Evolutionary conservation across 2,329 filamentous ascomycete genomes (phyloP).

Genomic region (Sarocladiaceae sp.): DNA sequence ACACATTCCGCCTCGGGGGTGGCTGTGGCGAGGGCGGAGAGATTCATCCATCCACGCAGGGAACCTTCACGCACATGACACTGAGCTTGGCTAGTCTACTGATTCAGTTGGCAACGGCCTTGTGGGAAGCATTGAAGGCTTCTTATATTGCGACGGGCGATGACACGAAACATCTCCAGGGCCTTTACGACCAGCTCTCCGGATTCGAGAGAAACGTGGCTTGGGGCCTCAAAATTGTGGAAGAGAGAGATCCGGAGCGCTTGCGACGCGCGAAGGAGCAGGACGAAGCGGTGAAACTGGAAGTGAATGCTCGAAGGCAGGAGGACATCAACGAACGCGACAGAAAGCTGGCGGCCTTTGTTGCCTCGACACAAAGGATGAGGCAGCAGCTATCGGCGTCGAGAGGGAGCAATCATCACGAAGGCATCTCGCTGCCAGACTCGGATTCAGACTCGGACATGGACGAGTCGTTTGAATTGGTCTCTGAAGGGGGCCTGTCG

Average conservation of each 20-base stretch:
- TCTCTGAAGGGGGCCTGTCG: no score
- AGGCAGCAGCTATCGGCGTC: neutral
- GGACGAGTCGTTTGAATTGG: no score
- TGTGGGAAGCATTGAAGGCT: neutral
- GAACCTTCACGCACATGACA: neutral
- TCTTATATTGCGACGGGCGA: neutral
- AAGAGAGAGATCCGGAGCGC: neutral
- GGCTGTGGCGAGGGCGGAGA: neutral
- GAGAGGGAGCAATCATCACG: neutral
- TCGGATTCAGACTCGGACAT: no score
- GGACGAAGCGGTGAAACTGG: neutral
- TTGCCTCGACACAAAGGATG: neutral
- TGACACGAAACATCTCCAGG: neutral
- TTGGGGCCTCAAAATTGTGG: neutral
- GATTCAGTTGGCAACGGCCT: neutral
- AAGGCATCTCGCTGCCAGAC: no score
- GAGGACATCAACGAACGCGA: neutral
- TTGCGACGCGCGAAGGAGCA: neutral
- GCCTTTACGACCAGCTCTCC: neutral
- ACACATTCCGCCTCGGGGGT: neutral
- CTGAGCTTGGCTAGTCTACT: neutral
- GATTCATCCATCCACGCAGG: neutral
- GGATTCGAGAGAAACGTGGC: neutral
- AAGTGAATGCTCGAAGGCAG: neutral
- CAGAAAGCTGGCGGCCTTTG: neutral